Conservation (phyloP, 192 early-diverging fungal genomes). For the Kickxella alabastrina region DNA sequence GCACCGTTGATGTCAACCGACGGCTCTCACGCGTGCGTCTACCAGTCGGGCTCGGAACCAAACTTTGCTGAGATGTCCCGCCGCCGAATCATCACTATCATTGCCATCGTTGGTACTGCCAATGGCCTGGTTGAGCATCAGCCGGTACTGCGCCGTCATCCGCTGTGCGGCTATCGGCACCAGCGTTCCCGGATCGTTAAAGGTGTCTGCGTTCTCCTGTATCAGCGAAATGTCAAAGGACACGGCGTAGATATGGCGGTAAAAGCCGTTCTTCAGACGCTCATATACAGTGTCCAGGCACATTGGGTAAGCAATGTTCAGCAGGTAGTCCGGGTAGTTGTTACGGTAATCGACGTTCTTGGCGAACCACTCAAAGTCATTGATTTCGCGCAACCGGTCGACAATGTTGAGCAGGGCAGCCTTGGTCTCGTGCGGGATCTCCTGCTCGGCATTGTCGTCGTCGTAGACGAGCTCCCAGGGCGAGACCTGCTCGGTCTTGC, state of each 20-base stretch:
- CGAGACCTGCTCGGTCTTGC: conserved; percentile 24
- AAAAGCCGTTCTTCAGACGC: conserved; percentile 57
- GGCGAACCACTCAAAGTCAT: conserved; percentile 58
- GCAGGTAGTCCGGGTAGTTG: conserved; percentile 61
- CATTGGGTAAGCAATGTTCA: conserved; percentile 66
- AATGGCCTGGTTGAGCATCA: conserved; percentile 4
- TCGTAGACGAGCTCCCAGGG: conserved; percentile 40
- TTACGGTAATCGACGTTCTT: conserved; percentile 57
- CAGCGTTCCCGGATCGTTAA: conserved; percentile 56
- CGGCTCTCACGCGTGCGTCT: no score
- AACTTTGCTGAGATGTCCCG: no score
- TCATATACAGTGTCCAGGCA: conserved; percentile 60
- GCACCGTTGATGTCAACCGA: background rate
- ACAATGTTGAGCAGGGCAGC: conserved; percentile 48
- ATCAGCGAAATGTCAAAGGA: conserved; percentile 66
- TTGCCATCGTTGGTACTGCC: background rate
- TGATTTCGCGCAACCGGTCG: conserved; percentile 28
- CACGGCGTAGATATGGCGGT: conserved; percentile 60
- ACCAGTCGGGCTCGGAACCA: no score
- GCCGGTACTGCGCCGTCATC: conserved; percentile 15
- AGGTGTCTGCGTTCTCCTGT: conserved; percentile 62
- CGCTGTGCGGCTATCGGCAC: conserved; percentile 35
- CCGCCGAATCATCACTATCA: conserved; percentile 1
- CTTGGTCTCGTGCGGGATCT: conserved; percentile 20
- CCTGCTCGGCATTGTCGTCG: conserved; percentile 6